Evolutionary conservation across 169 alveolate species (phyloP), one percentile per base, ranked within the genome.

Genomic region (Plasmodium sp.): DNA sequence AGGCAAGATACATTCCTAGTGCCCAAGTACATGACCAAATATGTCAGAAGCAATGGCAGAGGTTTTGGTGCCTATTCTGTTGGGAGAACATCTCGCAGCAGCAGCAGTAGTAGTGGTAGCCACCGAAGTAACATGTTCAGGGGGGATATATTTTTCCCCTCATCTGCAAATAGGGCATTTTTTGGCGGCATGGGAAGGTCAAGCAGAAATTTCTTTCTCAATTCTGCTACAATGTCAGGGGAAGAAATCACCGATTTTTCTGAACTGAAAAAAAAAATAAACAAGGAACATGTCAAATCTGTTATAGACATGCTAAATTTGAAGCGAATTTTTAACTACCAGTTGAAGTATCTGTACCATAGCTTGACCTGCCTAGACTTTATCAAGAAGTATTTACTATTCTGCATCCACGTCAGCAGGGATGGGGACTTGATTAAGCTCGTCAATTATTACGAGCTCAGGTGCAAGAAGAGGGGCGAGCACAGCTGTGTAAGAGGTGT

Each of bases 251-350:
- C 18, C 33, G 51, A 90, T 80, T 90, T 80, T 71, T 34, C 67
- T 58, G 94, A 90, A 18, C 74, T 90, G 18, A 75, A 85, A 75
- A 90, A 90, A 67, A 80, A 80, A 43, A 41, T 90, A 62, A 90
- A 58, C 71, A 74, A 80, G 58, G 45, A 90, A n/a, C 90, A 90
- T 22, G 80, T 90, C 18, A 58, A 58, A 58, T 58, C 58, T 27
- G 83, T 90, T 43, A 31, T 90, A 12, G 71, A 58, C 39, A 80
- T 10, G 71, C 22, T 90, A 22, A 36, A 90, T 74, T 48, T 90
- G 73, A 90, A 90, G 39, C 39, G 27, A 22, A 80, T 90, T 62
- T 90, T 90, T 74, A 90, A 48, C 45, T 80, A 90, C 33, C 94
- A 90, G 36, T 27, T 39, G 18, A 27, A 90, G 51, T 90, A 80